phyloP scores from a whole-genome alignment of 805 yeast genomes.

The Lipomyces chichibuensis region DNA sequence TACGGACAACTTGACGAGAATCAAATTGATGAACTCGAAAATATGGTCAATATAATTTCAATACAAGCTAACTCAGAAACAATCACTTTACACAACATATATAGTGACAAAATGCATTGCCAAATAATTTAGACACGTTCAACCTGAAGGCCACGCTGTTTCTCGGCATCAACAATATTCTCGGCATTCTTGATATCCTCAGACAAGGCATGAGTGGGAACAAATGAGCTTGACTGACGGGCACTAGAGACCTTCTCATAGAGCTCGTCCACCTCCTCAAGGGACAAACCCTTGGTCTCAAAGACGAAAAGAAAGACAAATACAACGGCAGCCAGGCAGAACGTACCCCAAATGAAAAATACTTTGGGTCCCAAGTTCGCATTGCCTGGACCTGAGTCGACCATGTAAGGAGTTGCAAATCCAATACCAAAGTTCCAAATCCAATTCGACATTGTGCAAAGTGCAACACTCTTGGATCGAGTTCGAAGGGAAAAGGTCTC shows the following conservation, averaged over 20 bases:
- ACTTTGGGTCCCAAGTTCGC: slow-evolving; percentile 61
- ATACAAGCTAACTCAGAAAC: no score
- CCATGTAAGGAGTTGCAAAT: slow-evolving; percentile 71
- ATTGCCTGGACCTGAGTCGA: slow-evolving; percentile 57
- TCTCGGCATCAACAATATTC: slow-evolving; percentile 6
- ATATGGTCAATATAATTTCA: no score
- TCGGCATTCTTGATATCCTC: neutral
- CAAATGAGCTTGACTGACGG: slow-evolving; percentile 4
- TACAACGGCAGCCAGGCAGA: slow-evolving; percentile 58
- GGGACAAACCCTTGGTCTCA: slow-evolving; percentile 67
- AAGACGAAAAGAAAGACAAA: slow-evolving; percentile 60
- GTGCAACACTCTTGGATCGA: slow-evolving; percentile 71
- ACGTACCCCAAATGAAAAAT: slow-evolving; percentile 78
- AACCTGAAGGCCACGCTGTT: neutral
- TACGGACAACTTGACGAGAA: no score
- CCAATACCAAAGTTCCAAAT: slow-evolving; percentile 73
- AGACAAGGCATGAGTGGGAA: slow-evolving; percentile 19
- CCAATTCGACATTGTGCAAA: slow-evolving; percentile 81
- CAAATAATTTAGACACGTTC: neutral
- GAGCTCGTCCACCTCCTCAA: slow-evolving; percentile 68
- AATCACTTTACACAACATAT: no score
- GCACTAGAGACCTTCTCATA: slow-evolving; percentile 46
- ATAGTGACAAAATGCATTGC: no score
- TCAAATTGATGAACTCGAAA: no score
- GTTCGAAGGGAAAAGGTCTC: slow-evolving; percentile 71